Evolutionary conservation across 1,284 basidiomycete species (phyloP).

Genomic region (Puccinia horiana): DNA sequence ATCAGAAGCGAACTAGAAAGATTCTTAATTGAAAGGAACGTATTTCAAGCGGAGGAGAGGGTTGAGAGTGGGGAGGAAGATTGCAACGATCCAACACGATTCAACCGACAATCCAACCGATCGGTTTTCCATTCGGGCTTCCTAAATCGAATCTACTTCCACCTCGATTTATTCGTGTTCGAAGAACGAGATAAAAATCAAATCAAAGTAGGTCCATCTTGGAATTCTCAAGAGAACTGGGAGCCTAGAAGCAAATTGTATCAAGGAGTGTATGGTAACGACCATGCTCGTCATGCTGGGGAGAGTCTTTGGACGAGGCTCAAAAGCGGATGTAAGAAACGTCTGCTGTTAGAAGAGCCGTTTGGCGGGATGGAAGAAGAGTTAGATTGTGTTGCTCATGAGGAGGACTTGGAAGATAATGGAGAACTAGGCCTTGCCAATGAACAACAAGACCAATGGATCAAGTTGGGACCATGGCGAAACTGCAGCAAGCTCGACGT

Average conservation of each 20-base stretch:
- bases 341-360: slow-evolving; percentile 2
- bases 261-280: not conserved
- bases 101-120: not conserved
- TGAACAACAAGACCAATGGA: not conserved
- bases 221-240: not conserved
- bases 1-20: slow-evolving; percentile 68
- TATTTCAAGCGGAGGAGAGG: slow-evolving; percentile 60
- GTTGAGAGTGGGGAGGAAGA: slow-evolving; percentile 63
- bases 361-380: not conserved
- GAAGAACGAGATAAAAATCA: slow-evolving; percentile 54
- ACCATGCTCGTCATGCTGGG: not conserved
- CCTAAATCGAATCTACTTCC: slow-evolving; percentile 73
- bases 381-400: not conserved
- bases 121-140: slow-evolving; percentile 69
- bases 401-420: not conserved
- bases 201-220: too few relatives aligned
- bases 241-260: not conserved
- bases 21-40: slow-evolving; percentile 65
- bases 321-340: not conserved
- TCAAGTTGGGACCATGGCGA: slow-evolving; percentile 1
- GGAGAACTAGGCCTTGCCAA: too few relatives aligned
- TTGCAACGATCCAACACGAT: slow-evolving; percentile 50
- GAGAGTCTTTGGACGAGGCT: not conserved
- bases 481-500: not conserved
- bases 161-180: slow-evolving; percentile 73